A percentile compares a stretch with the other conserved stretches of the same genome.
Evolutionary conservation across 306 rosid genomes (phyloP).

Genomic region (Prosopis cineraria): DNA sequence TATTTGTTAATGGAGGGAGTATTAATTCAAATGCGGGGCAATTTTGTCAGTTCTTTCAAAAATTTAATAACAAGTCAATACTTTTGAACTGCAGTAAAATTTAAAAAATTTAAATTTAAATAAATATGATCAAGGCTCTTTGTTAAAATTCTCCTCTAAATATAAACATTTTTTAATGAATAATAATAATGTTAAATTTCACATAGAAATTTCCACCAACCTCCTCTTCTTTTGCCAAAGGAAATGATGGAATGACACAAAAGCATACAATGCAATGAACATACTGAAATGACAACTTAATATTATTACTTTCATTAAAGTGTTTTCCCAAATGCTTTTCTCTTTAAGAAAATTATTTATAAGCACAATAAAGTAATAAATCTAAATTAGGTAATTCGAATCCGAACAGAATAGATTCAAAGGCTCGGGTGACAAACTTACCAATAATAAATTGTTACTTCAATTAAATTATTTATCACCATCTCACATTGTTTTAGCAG

Average conservation of each 20-base stretch:
- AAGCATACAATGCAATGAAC: neutral
- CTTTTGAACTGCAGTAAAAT: no score
- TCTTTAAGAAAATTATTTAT: neutral
- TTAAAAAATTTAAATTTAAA: no score
- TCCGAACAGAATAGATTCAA: conserved; percentile 43
- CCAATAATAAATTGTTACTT: conserved; percentile 28
- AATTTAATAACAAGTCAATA: no score
- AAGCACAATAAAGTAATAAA: conserved; percentile 13
- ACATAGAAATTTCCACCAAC: neutral
- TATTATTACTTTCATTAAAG: neutral
- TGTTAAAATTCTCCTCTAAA: no score
- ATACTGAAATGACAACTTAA: neutral
- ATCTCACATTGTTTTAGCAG: neutral
- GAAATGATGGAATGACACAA: neutral
- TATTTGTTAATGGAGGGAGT: no score
- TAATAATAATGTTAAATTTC: no score
- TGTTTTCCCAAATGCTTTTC: conserved; percentile 25
- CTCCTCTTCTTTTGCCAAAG: neutral
- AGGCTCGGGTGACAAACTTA: conserved; percentile 33
- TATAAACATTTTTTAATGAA: no score
- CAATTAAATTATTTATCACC: conserved; percentile 11
- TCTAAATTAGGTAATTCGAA: conserved; percentile 34
- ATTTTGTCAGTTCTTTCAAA: no score
- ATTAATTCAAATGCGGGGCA: no score
- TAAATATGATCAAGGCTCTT: no score